Base-by-base conservation (phyloP, 2,329 filamentous ascomycete species). In the Rhynchosporium graminicola region DNA sequence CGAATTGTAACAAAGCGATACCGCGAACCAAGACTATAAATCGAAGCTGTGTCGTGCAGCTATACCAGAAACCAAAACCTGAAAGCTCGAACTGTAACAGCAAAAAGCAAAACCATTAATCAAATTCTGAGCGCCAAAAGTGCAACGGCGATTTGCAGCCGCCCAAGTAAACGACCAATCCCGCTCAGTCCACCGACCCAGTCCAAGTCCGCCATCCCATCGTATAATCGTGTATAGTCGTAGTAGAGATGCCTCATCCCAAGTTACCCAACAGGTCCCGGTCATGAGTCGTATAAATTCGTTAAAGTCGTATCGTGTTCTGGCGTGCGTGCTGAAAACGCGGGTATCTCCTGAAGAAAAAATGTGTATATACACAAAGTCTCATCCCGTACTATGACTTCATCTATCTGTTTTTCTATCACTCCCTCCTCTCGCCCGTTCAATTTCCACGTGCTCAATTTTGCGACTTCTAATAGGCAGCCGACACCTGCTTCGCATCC, bases 401-500 rank as follows among this genome's bases (percentile, higher is more conserved):
- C 33, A 36, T 36, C 33, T 36, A 10, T 36, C 5, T 36, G 33
- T 36, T 36, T 5, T 10, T 36, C 33, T 1, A 10, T 36, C 33
- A 36, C 9, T 36, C 1, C 33, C 33, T 36, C 9, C 33, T 36
- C 20, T 50, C 33, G 10, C 56, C 45, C 13, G 10, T 28, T 26
- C 12, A 36, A 40, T 59, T 12, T 9, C 48, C 9, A 31, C 46
- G n/a, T 26, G 28, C 2, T 46, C 0, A 9, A 3, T 26, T 10
- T 15, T 9, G 40, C 20, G 20, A 42, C 38, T 43, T 28, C 65
- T 65, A 72, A 63, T 70, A 69, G 31, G 67, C 68, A 29, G 76
- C 72, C 13, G 74, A 69, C 4, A 73, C 73, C 60, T 75, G 28
- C 56, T 50, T 59, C 7, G 46, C 77, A 33, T 76, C 80, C 71